Evolutionary conservation across 129 eudicot genomes (phyloP), one percentile per base, ranked within the genome.

Genomic region (Tanacetum coccineum): DNA sequence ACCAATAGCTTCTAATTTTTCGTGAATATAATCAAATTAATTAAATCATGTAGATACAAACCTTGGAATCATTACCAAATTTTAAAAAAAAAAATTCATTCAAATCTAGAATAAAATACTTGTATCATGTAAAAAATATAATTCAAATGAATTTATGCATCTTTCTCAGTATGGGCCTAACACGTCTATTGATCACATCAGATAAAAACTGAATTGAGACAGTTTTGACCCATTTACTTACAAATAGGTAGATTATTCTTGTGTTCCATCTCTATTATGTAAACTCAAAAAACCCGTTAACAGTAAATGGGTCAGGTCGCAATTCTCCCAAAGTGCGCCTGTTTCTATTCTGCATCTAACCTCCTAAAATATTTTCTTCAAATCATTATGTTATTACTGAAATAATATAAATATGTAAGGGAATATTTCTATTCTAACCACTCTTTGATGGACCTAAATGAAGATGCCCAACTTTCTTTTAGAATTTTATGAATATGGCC

Each of bases 101-200:
- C 18, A n/a, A 70, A 39, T 3, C 20, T 26, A 61, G 14, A 3
- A 58, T 67, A 22, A 36, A 52, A 67, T 32, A 67, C 62, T 18
- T 13, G 49, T 52, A 10, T 3, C 51, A 67, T 11, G 12, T 46
- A 2, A 26, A 45, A 59, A 26, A 15, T 26, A 26, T 6, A 13
- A 25, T 70, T 36, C 42, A 36, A 36, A 36, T 6, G 42, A 36
- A 36, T 9, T 36, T 36, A 9, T 36, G 42, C 42, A 7, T 36
- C 42, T 6, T 36, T 36, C 42, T 36, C 42, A 36, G 42, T 6
- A 36, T 36, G 42, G 6, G 42, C 42, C 2, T 36, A 36, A 36
- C 42, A 36, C 42, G 1, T 7, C 7, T 7, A 36, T n/a, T 36
- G 42, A 36, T 36, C 42, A 36, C 42, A 36, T 36, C 42, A 36